phyloP scores from a whole-genome alignment of 805 yeast genomes.

The Maudiozyma turicensis region DNA sequence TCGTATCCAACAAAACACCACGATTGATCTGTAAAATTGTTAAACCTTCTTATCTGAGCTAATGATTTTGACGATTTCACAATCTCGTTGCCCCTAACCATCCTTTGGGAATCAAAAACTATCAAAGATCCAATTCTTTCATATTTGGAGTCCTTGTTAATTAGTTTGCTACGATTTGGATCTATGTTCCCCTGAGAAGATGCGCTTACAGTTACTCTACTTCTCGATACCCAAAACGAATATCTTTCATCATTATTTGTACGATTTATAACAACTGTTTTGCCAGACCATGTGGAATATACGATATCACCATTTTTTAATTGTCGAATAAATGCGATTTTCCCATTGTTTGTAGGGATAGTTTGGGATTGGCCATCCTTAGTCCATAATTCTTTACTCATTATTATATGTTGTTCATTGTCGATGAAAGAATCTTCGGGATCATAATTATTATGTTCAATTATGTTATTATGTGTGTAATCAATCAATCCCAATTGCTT shows the following conservation, averaged over 20 bases:
- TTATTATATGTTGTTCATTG: background rate
- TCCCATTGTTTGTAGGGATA: constrained; percentile 4
- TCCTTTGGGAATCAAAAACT: constrained; percentile 1
- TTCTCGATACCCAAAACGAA: constrained; percentile 13
- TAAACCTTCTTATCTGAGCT: constrained; percentile 15
- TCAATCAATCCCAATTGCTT: background rate
- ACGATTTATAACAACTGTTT: constrained; percentile 8
- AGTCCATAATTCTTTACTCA: background rate
- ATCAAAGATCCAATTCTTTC: constrained; percentile 5
- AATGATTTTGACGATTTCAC: background rate
- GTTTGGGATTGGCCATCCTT: background rate
- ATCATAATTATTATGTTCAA: background rate
- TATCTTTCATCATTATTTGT: background rate
- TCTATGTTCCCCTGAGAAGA: constrained; percentile 19
- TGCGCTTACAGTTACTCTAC: constrained; percentile 15
- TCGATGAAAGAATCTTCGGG: background rate
- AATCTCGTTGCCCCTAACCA: background rate
- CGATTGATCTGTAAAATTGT: constrained; percentile 5
- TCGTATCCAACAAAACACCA: constrained; percentile 29
- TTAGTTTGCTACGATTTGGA: background rate
- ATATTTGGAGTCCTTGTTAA: background rate
- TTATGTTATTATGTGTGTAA: background rate
- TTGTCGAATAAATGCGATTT: constrained; percentile 12
- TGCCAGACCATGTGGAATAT: constrained; percentile 19
- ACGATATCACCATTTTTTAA: constrained; percentile 4